Evolutionary conservation across 768 basidiomycete genomes (phyloP).

Genomic region (Pulveroboletus sp.): DNA sequence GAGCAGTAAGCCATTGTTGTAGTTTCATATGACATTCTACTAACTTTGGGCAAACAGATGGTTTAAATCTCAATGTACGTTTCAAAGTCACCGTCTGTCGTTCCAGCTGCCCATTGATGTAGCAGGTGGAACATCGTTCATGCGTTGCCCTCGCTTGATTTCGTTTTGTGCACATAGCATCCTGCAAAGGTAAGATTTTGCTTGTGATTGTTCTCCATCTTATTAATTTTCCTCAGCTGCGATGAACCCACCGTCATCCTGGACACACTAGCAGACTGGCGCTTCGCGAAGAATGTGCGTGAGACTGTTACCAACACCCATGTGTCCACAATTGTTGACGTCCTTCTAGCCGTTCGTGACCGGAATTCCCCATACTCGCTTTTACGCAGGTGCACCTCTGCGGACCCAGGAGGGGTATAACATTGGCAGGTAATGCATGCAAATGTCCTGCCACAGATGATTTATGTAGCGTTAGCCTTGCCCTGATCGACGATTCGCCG

Average conservation of each 20-base stretch:
- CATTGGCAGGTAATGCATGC: constrained; percentile 63
- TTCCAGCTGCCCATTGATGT: constrained; percentile 1
- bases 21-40: constrained; percentile 1
- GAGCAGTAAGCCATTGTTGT: constrained; percentile 57
- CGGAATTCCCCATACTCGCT: constrained; percentile 65
- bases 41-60: constrained; percentile 44
- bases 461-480: constrained; percentile 45
- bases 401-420: constrained; percentile 88
- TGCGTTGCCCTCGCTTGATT: constrained; percentile 47
- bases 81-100: neutral
- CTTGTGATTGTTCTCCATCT: neutral
- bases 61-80: constrained; percentile 85
- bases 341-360: constrained; percentile 60
- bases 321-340: neutral
- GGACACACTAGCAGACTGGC: constrained; percentile 79
- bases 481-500: constrained; percentile 80
- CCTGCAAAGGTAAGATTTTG: constrained; percentile 54
- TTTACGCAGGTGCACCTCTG: constrained; percentile 89
- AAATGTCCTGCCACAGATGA: neutral
- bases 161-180: constrained; percentile 86
- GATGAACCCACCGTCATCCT: constrained; percentile 86
- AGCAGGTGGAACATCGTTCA: constrained; percentile 43
- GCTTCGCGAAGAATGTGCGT: constrained; percentile 78
- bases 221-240: constrained; percentile 40
- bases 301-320: neutral